Conservation (phyloP, 1,139 yeast genomes). For the Debaryomycetaceae sp. region DNA sequence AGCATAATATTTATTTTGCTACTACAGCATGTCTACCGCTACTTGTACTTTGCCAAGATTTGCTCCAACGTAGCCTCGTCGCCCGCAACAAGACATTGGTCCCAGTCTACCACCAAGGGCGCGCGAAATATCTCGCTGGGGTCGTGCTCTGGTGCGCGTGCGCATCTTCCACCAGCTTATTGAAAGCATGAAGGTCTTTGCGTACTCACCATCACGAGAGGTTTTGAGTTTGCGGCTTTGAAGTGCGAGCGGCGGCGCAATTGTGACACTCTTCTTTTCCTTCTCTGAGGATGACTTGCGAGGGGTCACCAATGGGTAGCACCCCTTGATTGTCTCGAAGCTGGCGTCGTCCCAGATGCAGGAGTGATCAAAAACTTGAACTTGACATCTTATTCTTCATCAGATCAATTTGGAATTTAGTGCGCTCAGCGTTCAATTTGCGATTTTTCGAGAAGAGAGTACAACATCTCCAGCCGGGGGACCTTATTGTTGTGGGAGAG, state of each 20-base stretch:
- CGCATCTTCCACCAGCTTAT: conserved; percentile 20
- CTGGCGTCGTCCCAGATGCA: conserved; percentile 25
- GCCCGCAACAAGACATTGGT: conserved; percentile 39
- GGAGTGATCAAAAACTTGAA: conserved; percentile 23
- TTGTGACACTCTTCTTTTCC: conserved; percentile 20
- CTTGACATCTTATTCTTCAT: conserved; percentile 39
- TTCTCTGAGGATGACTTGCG: conserved; percentile 12
- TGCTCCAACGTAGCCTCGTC: conserved; percentile 30
- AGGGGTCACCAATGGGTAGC: conserved; percentile 38
- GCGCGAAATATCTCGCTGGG: conserved; percentile 36
- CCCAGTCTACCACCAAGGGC: conserved; percentile 48
- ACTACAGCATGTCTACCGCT: too few relatives aligned
- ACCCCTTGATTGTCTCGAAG: conserved; percentile 24
- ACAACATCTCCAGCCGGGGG: conserved; percentile 30
- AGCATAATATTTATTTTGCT: too few relatives aligned
- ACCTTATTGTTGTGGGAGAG: conserved; percentile 39
- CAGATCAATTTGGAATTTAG: conserved; percentile 34
- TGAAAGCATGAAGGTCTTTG: conserved; percentile 36
- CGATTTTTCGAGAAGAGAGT: conserved; percentile 30
- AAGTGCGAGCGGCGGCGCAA: conserved; percentile 25
- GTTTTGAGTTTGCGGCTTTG: conserved; percentile 15
- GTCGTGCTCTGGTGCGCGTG: conserved; percentile 23
- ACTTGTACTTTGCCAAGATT: conserved; percentile 29
- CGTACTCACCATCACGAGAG: conserved; percentile 38
- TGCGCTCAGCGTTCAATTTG: conserved; percentile 21